Evolutionary conservation across 208 protist species (phyloP).

Genomic region (Trypanosoma vivax): DNA sequence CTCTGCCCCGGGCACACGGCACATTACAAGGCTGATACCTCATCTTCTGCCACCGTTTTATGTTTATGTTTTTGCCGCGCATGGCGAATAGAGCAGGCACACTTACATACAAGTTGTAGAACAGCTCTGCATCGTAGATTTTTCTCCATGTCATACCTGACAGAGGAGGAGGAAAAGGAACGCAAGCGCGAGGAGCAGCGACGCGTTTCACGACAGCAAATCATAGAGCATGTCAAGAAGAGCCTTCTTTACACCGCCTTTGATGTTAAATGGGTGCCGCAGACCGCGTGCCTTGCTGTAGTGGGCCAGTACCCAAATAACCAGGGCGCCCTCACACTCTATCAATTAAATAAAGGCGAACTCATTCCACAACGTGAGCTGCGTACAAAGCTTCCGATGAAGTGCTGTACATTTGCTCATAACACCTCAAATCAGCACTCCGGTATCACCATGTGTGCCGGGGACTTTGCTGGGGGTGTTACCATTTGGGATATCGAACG

Average conservation of each 20-base stretch:
- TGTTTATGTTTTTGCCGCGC: no score
- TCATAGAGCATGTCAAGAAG: conserved; percentile 90
- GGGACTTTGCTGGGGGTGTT: conserved; percentile 86
- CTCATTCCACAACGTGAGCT: conserved; percentile 51
- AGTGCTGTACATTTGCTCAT: conserved; percentile 90
- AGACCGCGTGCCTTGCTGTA: conserved; percentile 63
- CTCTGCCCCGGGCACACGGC: no score
- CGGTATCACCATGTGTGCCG: conserved; percentile 46
- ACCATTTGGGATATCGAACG: conserved; percentile 74
- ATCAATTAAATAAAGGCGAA: conserved; percentile 75
- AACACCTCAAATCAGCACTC: conserved; percentile 22
- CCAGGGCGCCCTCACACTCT: conserved; percentile 69
- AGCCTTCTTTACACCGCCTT: conserved; percentile 87
- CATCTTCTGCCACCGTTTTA: no score
- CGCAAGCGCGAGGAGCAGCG: conserved; percentile 19
- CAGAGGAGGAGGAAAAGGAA: conserved; percentile 23
- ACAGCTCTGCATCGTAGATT: background rate
- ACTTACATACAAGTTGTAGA: conserved; percentile 13
- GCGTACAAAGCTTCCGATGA: conserved; percentile 57
- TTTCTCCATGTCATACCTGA: conserved; percentile 18
- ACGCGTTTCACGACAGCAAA: conserved; percentile 78
- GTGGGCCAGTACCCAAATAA: conserved; percentile 88
- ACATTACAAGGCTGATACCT: no score
- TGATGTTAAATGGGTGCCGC: conserved; percentile 88
- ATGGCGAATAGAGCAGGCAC: no score